Evolutionary conservation across 208 protist species (phyloP).

Genomic region (Naegleria lovaniensis): DNA sequence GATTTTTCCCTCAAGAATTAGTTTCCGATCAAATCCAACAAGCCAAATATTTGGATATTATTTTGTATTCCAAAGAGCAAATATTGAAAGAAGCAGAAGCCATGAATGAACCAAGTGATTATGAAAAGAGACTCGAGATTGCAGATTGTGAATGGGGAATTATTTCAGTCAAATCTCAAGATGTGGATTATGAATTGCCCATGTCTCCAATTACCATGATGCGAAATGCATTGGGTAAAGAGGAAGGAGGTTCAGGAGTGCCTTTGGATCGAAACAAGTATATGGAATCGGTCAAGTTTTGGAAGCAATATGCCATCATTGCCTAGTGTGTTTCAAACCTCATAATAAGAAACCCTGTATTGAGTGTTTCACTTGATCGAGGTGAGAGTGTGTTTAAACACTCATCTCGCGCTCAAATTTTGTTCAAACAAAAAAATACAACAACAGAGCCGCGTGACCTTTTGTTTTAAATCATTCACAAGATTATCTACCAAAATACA

Average conservation of each 20-base stretch:
- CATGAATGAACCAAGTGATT: conserved; percentile 20
- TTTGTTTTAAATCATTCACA: too few relatives aligned
- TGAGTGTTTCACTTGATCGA: too few relatives aligned
- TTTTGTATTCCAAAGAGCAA: conserved; percentile 52
- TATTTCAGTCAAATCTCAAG: conserved; percentile 51
- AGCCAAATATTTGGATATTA: conserved; percentile 46
- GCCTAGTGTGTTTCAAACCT: too few relatives aligned
- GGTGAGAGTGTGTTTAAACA: too few relatives aligned
- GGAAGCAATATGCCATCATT: conserved; percentile 32
- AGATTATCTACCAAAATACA: too few relatives aligned
- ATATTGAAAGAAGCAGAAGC: conserved; percentile 47
- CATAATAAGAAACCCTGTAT: too few relatives aligned
- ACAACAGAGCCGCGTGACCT: too few relatives aligned
- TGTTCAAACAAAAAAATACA: background rate
- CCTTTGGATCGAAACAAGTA: conserved; percentile 28
- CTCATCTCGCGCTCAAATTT: too few relatives aligned
- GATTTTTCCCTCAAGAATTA: conserved; percentile 45
- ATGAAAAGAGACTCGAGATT: background rate
- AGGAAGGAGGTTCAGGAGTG: conserved; percentile 46
- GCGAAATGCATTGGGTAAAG: conserved; percentile 57
- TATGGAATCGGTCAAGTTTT: conserved; percentile 27
- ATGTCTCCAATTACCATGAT: conserved; percentile 69
- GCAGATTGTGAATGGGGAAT: conserved; percentile 46
- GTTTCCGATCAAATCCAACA: conserved; percentile 24
- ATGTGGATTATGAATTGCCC: conserved; percentile 49